A percentile compares a stretch with the other conserved stretches of the same genome.
phyloP scores from a whole-genome alignment of 2,329 filamentous ascomycete species.

The Fusarium solani-melongenae region DNA sequence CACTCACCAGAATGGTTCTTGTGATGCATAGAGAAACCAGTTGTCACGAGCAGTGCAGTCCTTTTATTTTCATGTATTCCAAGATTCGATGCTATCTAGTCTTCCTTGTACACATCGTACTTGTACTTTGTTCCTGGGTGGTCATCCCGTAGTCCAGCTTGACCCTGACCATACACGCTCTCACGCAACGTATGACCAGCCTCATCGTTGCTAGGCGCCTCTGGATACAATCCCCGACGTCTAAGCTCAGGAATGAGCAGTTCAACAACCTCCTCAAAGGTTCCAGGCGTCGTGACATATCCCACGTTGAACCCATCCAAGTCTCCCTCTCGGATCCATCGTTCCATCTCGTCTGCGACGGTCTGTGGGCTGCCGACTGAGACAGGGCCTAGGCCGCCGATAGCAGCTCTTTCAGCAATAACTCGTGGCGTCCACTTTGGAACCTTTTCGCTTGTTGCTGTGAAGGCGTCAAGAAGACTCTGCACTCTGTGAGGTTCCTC shows the following conservation, averaged over 20 bases:
- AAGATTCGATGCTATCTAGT: conserved; percentile 36
- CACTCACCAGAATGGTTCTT: no score
- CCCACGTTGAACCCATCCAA: conserved; percentile 56
- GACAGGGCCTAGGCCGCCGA: conserved; percentile 54
- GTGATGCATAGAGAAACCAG: not conserved
- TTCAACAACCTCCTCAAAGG: conserved; percentile 48
- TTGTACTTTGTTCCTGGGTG: conserved; percentile 70
- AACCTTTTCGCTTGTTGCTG: conserved; percentile 57
- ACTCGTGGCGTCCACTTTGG: conserved; percentile 58
- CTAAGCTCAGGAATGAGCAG: conserved; percentile 46
- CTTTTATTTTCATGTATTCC: not conserved
- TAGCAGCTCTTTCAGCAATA: conserved; percentile 53
- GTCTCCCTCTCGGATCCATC: conserved; percentile 56
- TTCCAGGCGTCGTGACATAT: conserved; percentile 56
- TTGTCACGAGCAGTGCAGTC: no score
- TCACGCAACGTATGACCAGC: conserved; percentile 63
- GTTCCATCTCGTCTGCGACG: conserved; percentile 58
- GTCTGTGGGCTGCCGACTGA: conserved; percentile 52
- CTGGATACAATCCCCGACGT: conserved; percentile 44
- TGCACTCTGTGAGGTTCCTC: conserved; percentile 63
- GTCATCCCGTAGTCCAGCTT: conserved; percentile 65
- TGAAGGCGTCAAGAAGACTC: conserved; percentile 61
- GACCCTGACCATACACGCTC: conserved; percentile 71
- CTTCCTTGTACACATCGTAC: conserved; percentile 70
- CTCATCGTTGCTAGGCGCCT: conserved; percentile 38